Conservation (phyloP, 192 early-diverging fungal genomes). For the Chytriomyces sp. region DNA sequence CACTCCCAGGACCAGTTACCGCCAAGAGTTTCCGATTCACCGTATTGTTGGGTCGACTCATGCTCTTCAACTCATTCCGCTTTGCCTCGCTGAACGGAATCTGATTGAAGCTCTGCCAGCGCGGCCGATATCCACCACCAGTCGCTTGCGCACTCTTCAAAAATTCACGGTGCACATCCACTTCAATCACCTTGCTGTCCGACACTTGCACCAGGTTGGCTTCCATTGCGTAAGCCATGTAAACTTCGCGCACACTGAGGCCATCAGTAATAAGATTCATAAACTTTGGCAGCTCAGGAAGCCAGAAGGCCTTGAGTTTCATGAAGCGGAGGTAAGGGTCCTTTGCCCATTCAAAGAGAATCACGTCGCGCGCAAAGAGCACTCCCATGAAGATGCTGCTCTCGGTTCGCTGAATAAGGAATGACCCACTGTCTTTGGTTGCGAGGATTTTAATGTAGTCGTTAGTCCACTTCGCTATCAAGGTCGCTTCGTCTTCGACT, state of each 20-base stretch:
- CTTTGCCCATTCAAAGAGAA: constrained; percentile 66
- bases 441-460: constrained; percentile 65
- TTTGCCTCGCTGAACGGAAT: constrained; percentile 61
- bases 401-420: constrained; percentile 59
- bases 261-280: constrained; percentile 62
- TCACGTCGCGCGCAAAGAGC: constrained; percentile 53
- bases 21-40: constrained; percentile 62
- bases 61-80: constrained; percentile 37
- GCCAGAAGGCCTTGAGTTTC: constrained; percentile 69
- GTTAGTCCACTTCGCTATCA: constrained; percentile 49
- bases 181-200: constrained; percentile 53
- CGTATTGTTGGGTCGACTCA: constrained; percentile 40
- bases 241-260: constrained; percentile 55
- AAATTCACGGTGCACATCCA: constrained; percentile 58
- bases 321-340: constrained; percentile 68
- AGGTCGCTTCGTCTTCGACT: constrained; percentile 45
- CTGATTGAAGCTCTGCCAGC: constrained; percentile 62
- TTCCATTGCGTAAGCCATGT: constrained; percentile 56
- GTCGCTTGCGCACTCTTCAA: constrained; percentile 21
- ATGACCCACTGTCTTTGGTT: constrained; percentile 55
- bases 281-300: constrained; percentile 62
- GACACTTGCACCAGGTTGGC: constrained; percentile 57
- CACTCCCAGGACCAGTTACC: constrained; percentile 35
- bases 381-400: constrained; percentile 56
- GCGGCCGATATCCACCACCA: constrained; percentile 16